A percentile compares a stretch with the other conserved stretches of the same genome.
Evolutionary conservation across 768 basidiomycete genomes (phyloP).

Genomic region (Mycena rebaudengoi): DNA sequence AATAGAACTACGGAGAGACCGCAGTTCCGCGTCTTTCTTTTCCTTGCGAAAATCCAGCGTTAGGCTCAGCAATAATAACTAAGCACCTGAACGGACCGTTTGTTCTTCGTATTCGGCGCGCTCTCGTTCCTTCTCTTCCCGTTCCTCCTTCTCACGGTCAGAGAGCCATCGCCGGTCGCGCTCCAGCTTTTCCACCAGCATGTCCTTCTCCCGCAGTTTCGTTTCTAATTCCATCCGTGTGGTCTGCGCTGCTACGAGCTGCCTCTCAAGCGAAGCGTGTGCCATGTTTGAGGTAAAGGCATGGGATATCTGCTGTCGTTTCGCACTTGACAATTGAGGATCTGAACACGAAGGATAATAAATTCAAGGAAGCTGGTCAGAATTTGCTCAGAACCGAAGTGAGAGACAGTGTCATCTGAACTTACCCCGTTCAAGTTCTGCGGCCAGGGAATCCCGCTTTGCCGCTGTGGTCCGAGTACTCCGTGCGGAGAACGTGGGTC

Average conservation of each 20-base stretch:
- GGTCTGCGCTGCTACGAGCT: constrained; percentile 67
- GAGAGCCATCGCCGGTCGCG: constrained; percentile 74
- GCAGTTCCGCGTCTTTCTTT: constrained; percentile 59
- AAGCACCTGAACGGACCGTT: constrained; percentile 55
- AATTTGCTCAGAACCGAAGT: constrained; percentile 14
- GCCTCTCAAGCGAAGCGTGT: constrained; percentile 73
- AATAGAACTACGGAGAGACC: constrained; percentile 57
- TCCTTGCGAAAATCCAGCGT: constrained; percentile 40
- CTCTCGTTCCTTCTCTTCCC: constrained; percentile 71
- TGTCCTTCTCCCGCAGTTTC: constrained; percentile 72
- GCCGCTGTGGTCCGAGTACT: too few species aligned
- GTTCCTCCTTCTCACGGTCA: constrained; percentile 73
- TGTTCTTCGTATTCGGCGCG: constrained; percentile 59
- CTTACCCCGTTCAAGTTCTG: constrained; percentile 72
- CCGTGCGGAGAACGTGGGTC: too few species aligned
- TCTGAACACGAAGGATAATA: constrained; percentile 47
- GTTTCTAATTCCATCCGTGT: constrained; percentile 72
- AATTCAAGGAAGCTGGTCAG: constrained; percentile 20
- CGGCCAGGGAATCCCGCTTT: constrained; percentile 75
- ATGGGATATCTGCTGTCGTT: constrained; percentile 72
- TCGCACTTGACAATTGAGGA: constrained; percentile 70
- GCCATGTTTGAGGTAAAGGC: constrained; percentile 69
- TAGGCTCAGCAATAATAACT: background rate
- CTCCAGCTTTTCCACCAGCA: constrained; percentile 70
- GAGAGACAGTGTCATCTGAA: background rate